Evolutionary conservation across 1,284 basidiomycete genomes (phyloP), one percentile per base, ranked within the genome.

Genomic region (Athelia sp.): DNA sequence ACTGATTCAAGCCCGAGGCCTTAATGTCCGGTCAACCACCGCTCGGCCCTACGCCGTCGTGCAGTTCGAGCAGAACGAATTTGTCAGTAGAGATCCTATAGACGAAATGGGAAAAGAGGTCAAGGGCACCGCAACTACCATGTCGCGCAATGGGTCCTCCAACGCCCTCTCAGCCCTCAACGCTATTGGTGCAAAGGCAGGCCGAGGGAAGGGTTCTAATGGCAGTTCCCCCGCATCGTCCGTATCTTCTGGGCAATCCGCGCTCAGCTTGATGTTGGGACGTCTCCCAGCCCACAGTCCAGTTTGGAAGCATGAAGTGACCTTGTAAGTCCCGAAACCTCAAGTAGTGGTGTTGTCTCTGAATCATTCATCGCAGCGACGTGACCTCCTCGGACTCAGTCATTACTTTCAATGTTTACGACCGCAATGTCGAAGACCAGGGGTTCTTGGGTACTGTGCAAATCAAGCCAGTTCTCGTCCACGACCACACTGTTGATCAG

Each of bases 51-150:
- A 99, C 66, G 92, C 94, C 57, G 96, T 99, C 63, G 93, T 97
- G 58, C 90, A 95, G 67, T 99, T 98, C 69, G 96, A 99, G 74
- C 92, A 98, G 71, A 98, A 95, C 78, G 96, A 99, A 71, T 99
- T 98, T 65, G 89, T 99, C 64, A 88, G 87, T 56, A 76, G 96
- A 51, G 92, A 97, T 62, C 93, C 96, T 18, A 90, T 88, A 40
- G 78, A 84, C 58, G 91, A 93, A 63, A 72, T 78, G n/a, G 90
- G 89, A 67, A 90, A 85, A 70, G 90, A 93, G 67, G 87, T 90
- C 62, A 89, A 87, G 62, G 92, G 92, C 55, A 76, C 81, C 31
- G 80, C 91, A 8, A 84, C 78, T 26, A 80, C 69, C 55, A 73
- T 81, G 55, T 82, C 72, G 65, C 69, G 77, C 55, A 77, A 76